Conservation (phyloP, 345 rosid species). For the Xanthoceras sorbifolium region DNA sequence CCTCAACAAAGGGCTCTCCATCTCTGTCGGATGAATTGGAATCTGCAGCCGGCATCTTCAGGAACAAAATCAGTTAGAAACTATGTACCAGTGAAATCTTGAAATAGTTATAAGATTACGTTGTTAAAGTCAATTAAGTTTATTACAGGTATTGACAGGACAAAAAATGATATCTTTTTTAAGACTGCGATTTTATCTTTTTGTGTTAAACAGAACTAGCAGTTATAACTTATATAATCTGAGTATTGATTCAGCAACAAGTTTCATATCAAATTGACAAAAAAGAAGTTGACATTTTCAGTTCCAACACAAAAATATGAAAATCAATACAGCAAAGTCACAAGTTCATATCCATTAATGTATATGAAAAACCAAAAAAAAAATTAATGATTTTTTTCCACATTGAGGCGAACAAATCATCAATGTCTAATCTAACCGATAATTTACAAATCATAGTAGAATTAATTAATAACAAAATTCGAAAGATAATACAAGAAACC, state of each 20-base stretch:
- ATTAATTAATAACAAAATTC: not conserved
- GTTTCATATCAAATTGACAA: too few species aligned
- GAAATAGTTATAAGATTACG: not conserved
- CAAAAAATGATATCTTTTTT: too few species aligned
- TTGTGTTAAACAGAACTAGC: too few species aligned
- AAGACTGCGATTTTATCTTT: too few species aligned
- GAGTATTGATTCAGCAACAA: too few species aligned
- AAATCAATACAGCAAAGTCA: not conserved
- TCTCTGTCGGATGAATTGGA: constrained; percentile 39
- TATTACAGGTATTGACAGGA: too few species aligned
- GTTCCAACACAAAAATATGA: not conserved
- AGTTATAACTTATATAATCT: too few species aligned
- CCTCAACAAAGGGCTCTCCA: constrained; percentile 55
- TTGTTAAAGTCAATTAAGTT: not conserved
- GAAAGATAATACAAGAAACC: not conserved
- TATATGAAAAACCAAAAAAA: not conserved
- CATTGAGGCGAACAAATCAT: not conserved
- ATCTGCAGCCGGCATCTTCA: constrained; percentile 57
- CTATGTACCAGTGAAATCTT: not conserved
- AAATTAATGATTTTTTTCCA: not conserved
- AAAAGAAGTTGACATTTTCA: too few species aligned
- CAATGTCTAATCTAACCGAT: not conserved
- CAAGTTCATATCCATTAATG: not conserved
- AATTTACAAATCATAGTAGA: not conserved
- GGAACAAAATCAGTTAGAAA: not conserved